Conservation (phyloP, 306 rosid genomes). For the Vigna trinervia region DNA sequence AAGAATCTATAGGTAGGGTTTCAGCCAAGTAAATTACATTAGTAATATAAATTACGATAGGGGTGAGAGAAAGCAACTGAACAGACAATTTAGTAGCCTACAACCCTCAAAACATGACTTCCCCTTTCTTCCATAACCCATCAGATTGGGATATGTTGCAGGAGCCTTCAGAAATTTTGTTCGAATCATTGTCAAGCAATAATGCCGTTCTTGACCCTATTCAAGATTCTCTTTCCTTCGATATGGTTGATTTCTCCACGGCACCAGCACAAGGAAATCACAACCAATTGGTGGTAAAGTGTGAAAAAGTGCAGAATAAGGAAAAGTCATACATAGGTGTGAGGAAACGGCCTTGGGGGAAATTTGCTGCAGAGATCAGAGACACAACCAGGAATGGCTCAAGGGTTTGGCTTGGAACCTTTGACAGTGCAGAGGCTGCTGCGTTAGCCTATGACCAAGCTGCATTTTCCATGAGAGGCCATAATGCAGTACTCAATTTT, state of each 20-base stretch:
- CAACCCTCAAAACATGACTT: not conserved
- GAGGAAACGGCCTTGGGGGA: conserved; percentile 83
- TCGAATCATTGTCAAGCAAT: conserved; percentile 25
- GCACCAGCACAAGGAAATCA: not conserved
- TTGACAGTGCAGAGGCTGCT: conserved; percentile 74
- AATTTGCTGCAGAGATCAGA: conserved; percentile 83
- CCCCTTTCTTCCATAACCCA: conserved; percentile 1
- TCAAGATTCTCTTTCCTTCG: conserved; percentile 48
- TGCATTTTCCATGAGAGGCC: conserved; percentile 73
- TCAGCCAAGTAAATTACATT: not conserved
- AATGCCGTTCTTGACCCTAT: not conserved
- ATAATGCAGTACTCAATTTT: conserved; percentile 66
- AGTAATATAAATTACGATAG: too few species aligned
- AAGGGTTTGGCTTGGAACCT: conserved; percentile 92
- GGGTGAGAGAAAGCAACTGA: not conserved
- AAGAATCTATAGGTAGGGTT: not conserved
- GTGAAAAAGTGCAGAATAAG: not conserved
- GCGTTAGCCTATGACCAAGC: conserved; percentile 94
- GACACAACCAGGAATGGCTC: conserved; percentile 73
- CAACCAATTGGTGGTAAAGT: not conserved
- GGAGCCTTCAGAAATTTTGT: conserved; percentile 23
- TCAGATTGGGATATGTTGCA: conserved; percentile 2
- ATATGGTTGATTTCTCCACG: conserved; percentile 42
- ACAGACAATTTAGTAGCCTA: not conserved
- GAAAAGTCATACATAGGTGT: conserved; percentile 57